phyloP scores from a whole-genome alignment of 2,329 filamentous ascomycete species.

The Aspergillus eucalypticola region DNA sequence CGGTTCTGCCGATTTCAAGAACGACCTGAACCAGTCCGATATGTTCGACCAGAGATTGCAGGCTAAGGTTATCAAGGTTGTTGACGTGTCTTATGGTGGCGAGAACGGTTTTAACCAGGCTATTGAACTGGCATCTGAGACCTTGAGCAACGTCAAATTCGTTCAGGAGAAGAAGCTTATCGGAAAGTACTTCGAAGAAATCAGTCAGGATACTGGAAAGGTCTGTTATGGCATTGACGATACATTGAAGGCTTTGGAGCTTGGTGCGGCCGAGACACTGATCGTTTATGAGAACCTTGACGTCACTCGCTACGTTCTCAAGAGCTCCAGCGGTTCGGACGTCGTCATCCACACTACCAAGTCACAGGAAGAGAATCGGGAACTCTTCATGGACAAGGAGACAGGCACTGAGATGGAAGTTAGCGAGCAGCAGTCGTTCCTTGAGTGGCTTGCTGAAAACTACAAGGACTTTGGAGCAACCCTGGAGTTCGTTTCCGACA shows the following conservation, averaged over 20 bases:
- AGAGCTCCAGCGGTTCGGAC: slow-evolving; percentile 71
- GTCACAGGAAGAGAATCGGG: slow-evolving; percentile 74
- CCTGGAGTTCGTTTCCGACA: slow-evolving; percentile 95
- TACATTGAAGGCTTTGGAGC: slow-evolving; percentile 92
- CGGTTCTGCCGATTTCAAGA: slow-evolving; percentile 99
- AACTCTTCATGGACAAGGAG: slow-evolving; percentile 90
- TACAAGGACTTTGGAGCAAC: slow-evolving; percentile 97
- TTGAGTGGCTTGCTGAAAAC: slow-evolving; percentile 99
- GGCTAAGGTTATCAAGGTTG: slow-evolving; percentile 97
- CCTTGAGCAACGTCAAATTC: slow-evolving; percentile 98
- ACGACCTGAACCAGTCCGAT: slow-evolving; percentile 95
- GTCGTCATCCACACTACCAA: slow-evolving; percentile 86
- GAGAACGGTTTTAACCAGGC: slow-evolving; percentile 99
- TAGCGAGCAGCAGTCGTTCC: slow-evolving; percentile 80
- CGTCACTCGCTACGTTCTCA: slow-evolving; percentile 86
- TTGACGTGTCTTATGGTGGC: slow-evolving; percentile 97
- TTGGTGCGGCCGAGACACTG: slow-evolving; percentile 88
- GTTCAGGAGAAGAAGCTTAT: slow-evolving; percentile 99
- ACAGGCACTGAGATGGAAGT: slow-evolving; percentile 98
- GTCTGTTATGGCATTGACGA: slow-evolving; percentile 98
- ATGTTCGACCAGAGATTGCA: slow-evolving; percentile 92
- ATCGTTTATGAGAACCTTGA: slow-evolving; percentile 98
- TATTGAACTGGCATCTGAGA: slow-evolving; percentile 92
- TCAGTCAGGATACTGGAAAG: slow-evolving; percentile 94
- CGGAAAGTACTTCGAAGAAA: slow-evolving; percentile 98